phyloP scores from a whole-genome alignment of 371 early-diverging fungal species.

The Scutellospora calospora region DNA sequence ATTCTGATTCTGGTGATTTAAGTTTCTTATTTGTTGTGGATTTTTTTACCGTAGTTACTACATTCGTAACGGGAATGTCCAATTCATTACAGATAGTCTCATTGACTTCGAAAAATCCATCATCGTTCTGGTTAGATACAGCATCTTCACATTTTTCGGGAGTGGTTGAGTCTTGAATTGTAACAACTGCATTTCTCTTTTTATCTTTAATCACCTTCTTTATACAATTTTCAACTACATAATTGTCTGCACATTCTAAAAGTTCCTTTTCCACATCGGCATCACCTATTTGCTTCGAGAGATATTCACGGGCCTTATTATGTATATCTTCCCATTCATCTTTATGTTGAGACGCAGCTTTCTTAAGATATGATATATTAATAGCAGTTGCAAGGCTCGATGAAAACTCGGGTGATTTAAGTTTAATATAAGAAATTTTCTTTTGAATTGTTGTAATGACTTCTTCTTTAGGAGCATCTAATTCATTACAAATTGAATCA shows the following conservation, averaged over 20 bases:
- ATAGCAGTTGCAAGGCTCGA: background rate
- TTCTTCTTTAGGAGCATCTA: background rate
- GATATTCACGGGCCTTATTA: slow-evolving; percentile 9
- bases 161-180: background rate
- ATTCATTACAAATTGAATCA: background rate
- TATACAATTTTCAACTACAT: slow-evolving; percentile 31
- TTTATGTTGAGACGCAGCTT: background rate
- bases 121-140: background rate
- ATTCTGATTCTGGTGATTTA: background rate
- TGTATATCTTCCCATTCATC: background rate
- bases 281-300: background rate
- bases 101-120: slow-evolving; percentile 27
- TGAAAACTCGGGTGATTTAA: background rate
- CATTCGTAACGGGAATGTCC: background rate
- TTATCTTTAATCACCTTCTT: background rate
- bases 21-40: background rate
- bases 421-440: background rate
- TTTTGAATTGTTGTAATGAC: background rate
- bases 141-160: background rate
- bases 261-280: background rate
- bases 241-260: background rate
- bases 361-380: slow-evolving; percentile 20
- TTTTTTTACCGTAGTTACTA: background rate
- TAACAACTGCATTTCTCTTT: background rate
- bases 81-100: background rate